Conservation (phyloP, 1,284 basidiomycete species). For the Apiotrichum porosum region DNA sequence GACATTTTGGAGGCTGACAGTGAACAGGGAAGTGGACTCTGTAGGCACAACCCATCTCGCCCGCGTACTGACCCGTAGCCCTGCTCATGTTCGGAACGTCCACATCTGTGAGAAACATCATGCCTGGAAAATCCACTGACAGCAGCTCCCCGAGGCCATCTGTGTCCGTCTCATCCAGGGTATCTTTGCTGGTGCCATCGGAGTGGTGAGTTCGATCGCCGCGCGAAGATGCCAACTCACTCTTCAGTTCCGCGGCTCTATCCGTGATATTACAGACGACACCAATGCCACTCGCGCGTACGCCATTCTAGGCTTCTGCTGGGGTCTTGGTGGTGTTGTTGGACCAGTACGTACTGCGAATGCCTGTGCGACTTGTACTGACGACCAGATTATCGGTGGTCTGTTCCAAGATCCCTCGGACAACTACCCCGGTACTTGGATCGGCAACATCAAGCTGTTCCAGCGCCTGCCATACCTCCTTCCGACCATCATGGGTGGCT, state of each 20-base stretch:
- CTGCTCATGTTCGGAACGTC: slow-evolving; percentile 80
- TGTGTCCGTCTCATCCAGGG: slow-evolving; percentile 87
- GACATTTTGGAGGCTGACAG: slow-evolving; percentile 7
- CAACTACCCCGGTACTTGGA: slow-evolving; percentile 70
- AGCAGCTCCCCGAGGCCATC: slow-evolving; percentile 69
- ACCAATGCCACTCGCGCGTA: slow-evolving; percentile 92
- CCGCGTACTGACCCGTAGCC: slow-evolving; percentile 20
- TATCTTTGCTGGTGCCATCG: slow-evolving; percentile 89
- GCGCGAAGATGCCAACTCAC: slow-evolving; percentile 5
- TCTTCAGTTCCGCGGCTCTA: slow-evolving; percentile 61
- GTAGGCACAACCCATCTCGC: slow-evolving; percentile 7
- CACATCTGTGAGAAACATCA: slow-evolving; percentile 52
- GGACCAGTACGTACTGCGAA: slow-evolving; percentile 32
- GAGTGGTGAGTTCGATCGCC: slow-evolving; percentile 61
- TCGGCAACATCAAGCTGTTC: slow-evolving; percentile 63
- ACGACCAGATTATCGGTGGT: slow-evolving; percentile 74
- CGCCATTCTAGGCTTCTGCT: slow-evolving; percentile 88
- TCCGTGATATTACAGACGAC: slow-evolving; percentile 70
- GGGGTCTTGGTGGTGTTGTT: slow-evolving; percentile 80
- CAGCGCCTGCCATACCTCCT: slow-evolving; percentile 83
- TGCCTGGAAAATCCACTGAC: background rate
- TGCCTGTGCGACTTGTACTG: too few relatives aligned
- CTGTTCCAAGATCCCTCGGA: slow-evolving; percentile 76
- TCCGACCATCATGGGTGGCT: slow-evolving; percentile 72
- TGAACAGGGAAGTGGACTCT: slow-evolving; percentile 38